Evolutionary conservation across 192 early-diverging fungal genomes (phyloP), one percentile per base, ranked within the genome.

Genomic region (Podila epicladia): DNA sequence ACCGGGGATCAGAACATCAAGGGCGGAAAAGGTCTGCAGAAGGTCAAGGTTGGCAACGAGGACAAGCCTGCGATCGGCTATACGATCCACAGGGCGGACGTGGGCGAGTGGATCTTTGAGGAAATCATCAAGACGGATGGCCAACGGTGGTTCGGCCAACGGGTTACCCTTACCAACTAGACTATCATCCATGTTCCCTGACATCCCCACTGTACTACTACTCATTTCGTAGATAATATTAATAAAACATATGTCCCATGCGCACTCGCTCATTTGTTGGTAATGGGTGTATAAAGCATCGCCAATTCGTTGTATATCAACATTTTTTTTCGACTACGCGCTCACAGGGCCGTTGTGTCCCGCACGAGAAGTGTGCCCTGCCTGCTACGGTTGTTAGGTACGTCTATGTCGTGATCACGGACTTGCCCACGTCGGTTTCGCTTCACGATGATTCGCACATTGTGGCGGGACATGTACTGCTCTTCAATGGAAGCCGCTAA

Each of bases 21-120:
- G 64, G 20, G 20, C 0, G 75, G 75, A 26, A 71, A 78, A 38
- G 65, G 75, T 5, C 66, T 63, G 69, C 9, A 78, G 38, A 78
- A 63, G 24, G 48, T 78, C 24, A 70, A 63, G 59, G 64, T 64
- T 15, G 75, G 75, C 9, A 19, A n/a, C 9, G 75, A 78, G 32
- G 58, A 71, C 22, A 67, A 71, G 50, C 75, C 75, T 2, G 69
- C 68, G 0, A 33, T 78, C 2, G 75, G 75, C 2, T 78, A 71
- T 38, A 67, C 69, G 12, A 33, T 71, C 4, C 50, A 55, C 50
- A 26, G 64, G 22, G 55, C 68, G 1, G 75, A 78, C 50, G 75
- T 78, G 19, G 75, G 75, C 7, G 24, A 78, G 35, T 78, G 75
- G 75, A 67, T 78, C 64, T 78, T 66, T 67, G 69, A 78, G 22